Percentiles rank a stretch among this genome's conserved stretches.
These are phyloP conservation scores for Skeletonema potamos DNA, from an alignment of 108 stramenopile genomes.

Conservation along the genomic window DNA sequence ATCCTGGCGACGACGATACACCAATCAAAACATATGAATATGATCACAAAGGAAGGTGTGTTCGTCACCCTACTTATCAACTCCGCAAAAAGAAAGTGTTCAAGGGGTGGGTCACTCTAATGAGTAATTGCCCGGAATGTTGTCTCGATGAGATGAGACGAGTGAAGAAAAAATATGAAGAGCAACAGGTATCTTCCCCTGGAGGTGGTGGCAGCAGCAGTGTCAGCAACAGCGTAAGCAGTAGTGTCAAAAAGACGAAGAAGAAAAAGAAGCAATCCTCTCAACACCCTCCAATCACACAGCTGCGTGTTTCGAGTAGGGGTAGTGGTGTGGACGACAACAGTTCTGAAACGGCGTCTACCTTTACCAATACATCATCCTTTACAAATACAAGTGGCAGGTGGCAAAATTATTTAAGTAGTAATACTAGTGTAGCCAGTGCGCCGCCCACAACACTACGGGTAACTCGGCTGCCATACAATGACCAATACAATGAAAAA, in stretches of 20 bases:
- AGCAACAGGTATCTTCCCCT: background rate
- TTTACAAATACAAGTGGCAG: conserved; percentile 19
- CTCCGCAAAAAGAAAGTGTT: conserved; percentile 32
- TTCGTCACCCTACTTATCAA: conserved; percentile 28
- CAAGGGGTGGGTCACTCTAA: conserved; percentile 19
- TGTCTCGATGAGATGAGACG: conserved; percentile 41
- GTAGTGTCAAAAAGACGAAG: conserved; percentile 7
- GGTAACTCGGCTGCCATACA: conserved; percentile 49
- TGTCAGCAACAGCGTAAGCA: conserved; percentile 1
- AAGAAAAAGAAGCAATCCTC: conserved; percentile 20
- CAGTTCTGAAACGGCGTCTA: conserved; percentile 36
- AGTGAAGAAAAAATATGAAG: conserved; percentile 14
- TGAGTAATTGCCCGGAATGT: conserved; percentile 41
- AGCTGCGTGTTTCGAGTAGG: conserved; percentile 7
- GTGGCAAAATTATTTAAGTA: conserved; percentile 17
- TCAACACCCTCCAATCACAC: conserved; percentile 17
- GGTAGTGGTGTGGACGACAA: conserved; percentile 3
- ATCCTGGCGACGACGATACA: conserved; percentile 6
- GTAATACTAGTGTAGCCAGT: background rate
- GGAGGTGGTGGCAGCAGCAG: background rate
- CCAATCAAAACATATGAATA: conserved; percentile 26
- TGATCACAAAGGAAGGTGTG: conserved; percentile 31
- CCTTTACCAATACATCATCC: conserved; percentile 33
- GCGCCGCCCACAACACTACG: conserved; percentile 4
- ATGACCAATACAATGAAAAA: conserved; percentile 20